Percentiles rank a stretch among this genome's conserved stretches.
Evolutionary conservation across 2,329 filamentous ascomycete species (phyloP).

Genomic region (Diaporthe velutina): DNA sequence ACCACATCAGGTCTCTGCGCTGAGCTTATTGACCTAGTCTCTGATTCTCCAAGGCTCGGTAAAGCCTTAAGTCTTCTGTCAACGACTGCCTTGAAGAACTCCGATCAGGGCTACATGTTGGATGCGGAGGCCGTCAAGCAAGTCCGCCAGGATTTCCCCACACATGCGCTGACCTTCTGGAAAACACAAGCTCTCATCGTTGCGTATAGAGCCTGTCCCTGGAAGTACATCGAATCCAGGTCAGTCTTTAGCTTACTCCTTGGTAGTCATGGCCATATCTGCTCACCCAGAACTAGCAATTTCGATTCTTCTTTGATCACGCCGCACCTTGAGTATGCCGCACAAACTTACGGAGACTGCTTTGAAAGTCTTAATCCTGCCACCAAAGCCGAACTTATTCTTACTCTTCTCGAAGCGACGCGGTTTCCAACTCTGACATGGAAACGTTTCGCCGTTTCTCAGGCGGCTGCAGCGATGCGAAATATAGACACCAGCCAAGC

Average conservation of each 20-base stretch:
- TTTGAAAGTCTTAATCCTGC: background rate
- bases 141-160: background rate
- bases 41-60: background rate
- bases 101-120: background rate
- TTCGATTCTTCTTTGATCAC: background rate
- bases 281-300: background rate
- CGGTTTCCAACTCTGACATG: background rate
- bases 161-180: background rate
- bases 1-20: background rate
- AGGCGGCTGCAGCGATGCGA: background rate
- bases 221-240: constrained; percentile 19
- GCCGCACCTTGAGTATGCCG: background rate
- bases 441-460: constrained; percentile 2
- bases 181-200: constrained; percentile 10
- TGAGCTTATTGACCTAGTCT: background rate
- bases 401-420: constrained; percentile 10
- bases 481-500: background rate
- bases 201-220: constrained; percentile 5
- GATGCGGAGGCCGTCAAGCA: background rate
- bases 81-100: background rate
- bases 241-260: background rate
- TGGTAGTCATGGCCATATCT: background rate
- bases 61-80: background rate
- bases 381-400: background rate
- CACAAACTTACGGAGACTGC: background rate